Evolutionary conservation across 306 rosid genomes (phyloP), one percentile per base, ranked within the genome.

Genomic region (Boehmeria nivea): DNA sequence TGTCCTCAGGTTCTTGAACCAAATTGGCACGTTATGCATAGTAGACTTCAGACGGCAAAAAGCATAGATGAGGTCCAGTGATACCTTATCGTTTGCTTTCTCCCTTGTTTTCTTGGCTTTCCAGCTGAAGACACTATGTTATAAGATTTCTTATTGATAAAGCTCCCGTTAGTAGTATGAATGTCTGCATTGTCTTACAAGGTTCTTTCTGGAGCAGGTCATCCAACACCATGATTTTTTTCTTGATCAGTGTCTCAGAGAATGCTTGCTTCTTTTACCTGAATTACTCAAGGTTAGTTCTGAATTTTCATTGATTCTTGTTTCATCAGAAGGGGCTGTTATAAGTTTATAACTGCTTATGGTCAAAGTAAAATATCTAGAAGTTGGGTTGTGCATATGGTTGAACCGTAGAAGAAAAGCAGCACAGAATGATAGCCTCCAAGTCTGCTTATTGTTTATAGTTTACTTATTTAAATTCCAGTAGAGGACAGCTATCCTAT

Each of bases 21-120:
- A 61, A 91, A 82, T 65, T 91, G 98, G 93, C 98, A 91, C 65
- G 72, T 84, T 72, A 84, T 91, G 98, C 81, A 82, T 76, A 76
- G 57, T 70, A 73, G 89, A 70, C 84, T 91, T 73, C 94, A 87
- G 70, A 76, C 91, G 38, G 91, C 96, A 54, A 91, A 80, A 68
- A 87, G 96, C 78, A 76, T 91, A 74, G 98, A 91, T 59, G 98
- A 91, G 89, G 98, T 84, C 52, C 40, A 57, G 37, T 62, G 16
- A 49, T 49, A 8, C 43, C 50, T 42, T 39, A 3, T 47, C 77
- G 43, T 38, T 17, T 12, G 18, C 42, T 44, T 8, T 22, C 45
- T 38, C n/a, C n/a, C n/a, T n/a, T n/a, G n/a, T 14, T 40, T 15
- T 50, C 26, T 37, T 14, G 3, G 43, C 53, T 18, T 11, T 50